Conservation (phyloP, 2,329 filamentous ascomycete genomes). For the Nannizzia gypsea region DNA sequence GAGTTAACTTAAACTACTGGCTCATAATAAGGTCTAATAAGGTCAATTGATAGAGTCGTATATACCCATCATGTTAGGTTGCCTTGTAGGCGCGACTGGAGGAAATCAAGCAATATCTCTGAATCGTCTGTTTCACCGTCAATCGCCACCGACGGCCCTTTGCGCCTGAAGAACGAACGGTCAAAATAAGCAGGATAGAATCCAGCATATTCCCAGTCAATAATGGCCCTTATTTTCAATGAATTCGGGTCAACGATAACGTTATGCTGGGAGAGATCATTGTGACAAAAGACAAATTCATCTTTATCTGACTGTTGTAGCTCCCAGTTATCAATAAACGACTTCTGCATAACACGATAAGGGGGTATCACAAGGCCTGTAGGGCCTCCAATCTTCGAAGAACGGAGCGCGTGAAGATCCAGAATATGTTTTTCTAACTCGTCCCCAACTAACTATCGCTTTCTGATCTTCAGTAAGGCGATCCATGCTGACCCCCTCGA, state of each 20-base stretch:
- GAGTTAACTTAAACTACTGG: too few species aligned
- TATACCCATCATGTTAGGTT: background rate
- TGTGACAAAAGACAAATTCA: slow-evolving; percentile 14
- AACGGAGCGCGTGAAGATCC: background rate
- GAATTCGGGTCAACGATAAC: slow-evolving; percentile 14
- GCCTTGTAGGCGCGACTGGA: background rate
- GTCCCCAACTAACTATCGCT: background rate
- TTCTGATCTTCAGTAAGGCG: background rate
- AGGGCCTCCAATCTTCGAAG: background rate
- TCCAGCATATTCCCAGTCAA: slow-evolving; percentile 18
- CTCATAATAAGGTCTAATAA: too few species aligned
- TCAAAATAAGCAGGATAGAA: slow-evolving; percentile 13
- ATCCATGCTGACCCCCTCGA: slow-evolving; percentile 1
- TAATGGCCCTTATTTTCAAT: slow-evolving; percentile 13
- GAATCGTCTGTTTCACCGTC: background rate
- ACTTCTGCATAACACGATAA: background rate
- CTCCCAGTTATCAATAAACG: slow-evolving; percentile 1
- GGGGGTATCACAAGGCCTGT: background rate
- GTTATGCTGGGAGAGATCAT: slow-evolving; percentile 14
- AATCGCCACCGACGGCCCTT: background rate
- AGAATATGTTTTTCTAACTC: background rate
- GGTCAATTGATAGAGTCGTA: too few species aligned
- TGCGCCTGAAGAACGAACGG: slow-evolving; percentile 5
- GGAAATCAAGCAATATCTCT: background rate
- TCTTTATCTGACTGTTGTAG: background rate